phyloP scores from a whole-genome alignment of 768 basidiomycete genomes.

The Boletus edulis region DNA sequence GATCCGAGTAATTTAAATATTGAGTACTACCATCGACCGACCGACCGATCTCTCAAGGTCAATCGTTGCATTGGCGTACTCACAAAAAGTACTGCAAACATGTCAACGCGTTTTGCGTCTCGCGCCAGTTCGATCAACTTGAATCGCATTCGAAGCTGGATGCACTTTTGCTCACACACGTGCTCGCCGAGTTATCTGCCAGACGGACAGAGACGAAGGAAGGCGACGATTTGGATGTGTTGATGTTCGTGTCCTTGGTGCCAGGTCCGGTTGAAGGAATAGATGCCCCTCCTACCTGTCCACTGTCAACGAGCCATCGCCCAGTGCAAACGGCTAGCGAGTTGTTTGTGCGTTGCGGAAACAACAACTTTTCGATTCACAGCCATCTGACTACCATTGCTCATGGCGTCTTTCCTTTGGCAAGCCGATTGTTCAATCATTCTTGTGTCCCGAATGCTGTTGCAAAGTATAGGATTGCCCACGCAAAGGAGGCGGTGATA shows the following conservation, averaged over 20 bases:
- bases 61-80: conserved; percentile 61
- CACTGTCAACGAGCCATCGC: conserved; percentile 25
- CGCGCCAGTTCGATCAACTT: conserved; percentile 47
- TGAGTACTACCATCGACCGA: conserved; percentile 6
- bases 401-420: conserved; percentile 73
- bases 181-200: conserved; percentile 42
- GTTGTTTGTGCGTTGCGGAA: conserved; percentile 63
- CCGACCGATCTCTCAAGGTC: conserved; percentile 45
- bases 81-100: conserved; percentile 71
- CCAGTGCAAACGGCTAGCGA: conserved; percentile 22
- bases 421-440: conserved; percentile 83
- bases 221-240: conserved; percentile 26
- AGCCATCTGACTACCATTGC: conserved; percentile 68
- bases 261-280: conserved; percentile 35
- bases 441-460: conserved; percentile 76
- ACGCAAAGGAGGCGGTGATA: conserved; percentile 46
- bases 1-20: neutral
- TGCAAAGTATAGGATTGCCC: conserved; percentile 51
- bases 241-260: conserved; percentile 43
- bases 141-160: conserved; percentile 56
- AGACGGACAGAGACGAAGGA: conserved; percentile 3
- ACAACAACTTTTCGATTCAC: conserved; percentile 81
- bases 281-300: conserved; percentile 33
- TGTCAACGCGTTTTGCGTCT: conserved; percentile 46
- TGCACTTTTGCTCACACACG: conserved; percentile 60